Evolutionary conservation across 345 rosid species (phyloP), one percentile per base, ranked within the genome.

Genomic region (Pelargonium nanum): DNA sequence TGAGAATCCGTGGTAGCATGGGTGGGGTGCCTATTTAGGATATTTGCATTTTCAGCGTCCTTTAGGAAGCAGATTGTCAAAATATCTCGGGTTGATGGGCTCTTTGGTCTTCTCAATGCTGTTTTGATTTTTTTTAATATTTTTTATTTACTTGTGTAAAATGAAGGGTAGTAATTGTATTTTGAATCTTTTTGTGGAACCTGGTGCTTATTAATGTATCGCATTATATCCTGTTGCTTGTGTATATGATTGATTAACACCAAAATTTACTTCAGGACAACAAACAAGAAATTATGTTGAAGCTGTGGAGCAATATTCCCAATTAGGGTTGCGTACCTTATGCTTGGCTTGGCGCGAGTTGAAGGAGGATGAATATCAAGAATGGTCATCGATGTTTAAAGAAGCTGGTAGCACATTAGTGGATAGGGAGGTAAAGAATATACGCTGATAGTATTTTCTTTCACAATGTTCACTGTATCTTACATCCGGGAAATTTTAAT

Each of bases 271-370:
- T 67, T 67, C 76, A 93, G 99, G 96, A 66, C 97, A 85, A 72
- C 99, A 89, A 72, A 85, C 92, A 23, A 80, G 96, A 75, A 80
- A 70, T 69, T 76, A 81, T 77, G 61, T 52, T 70, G 97, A 93
- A 73, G 97, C 97, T 63, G 92, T 87, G 24, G 99, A 93, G 20
- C 92, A 89, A 61, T 93, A 87, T 86, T 73, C 92, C 62, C 96
- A 87, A 70, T 66, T 85, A 78, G 99, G 99, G 58, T 81, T 93
- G 54, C 97, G 96, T 51, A 93, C 95, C 50, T 80, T 93, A 70
- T 93, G 96, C 79, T 67, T 93, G 86, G 97, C 99, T 66, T 89
- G 94, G 85, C 84, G 99, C 63, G 99, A 87, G 74, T 58, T 93
- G 58, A 75, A 77, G 76, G 88, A 83, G 66, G 79, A 84, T 58